Conservation (phyloP, 1,284 basidiomycete genomes). For the Fomitopsis palustris region DNA sequence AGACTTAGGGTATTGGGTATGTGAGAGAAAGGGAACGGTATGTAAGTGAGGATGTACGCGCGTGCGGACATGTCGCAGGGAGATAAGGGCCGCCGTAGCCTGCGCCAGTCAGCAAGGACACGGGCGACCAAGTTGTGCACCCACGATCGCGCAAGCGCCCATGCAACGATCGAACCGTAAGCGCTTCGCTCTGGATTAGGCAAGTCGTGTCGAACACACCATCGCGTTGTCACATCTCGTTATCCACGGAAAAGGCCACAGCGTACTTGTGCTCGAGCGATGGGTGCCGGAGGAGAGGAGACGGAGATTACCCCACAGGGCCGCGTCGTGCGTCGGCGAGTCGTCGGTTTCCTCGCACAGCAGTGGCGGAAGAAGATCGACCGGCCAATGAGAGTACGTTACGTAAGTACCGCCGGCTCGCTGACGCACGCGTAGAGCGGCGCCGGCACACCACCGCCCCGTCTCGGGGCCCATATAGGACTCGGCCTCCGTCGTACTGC, state of each 20-base stretch:
- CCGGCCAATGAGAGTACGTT: neutral
- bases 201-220: neutral
- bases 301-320: no score
- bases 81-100: neutral
- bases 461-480: neutral
- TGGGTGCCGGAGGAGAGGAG: no score
- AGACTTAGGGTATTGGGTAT: neutral
- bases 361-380: neutral
- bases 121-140: neutral
- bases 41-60: neutral
- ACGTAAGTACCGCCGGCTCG: neutral
- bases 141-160: neutral
- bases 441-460: neutral
- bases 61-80: neutral
- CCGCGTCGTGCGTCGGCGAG: neutral
- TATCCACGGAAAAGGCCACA: neutral
- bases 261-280: neutral
- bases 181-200: neutral
- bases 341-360: neutral
- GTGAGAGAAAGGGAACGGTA: neutral
- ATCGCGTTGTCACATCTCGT: neutral
- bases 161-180: neutral
- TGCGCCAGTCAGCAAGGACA: neutral
- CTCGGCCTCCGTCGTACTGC: neutral
- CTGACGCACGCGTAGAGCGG: neutral